A percentile compares a stretch with the other conserved stretches of the same genome.
phyloP scores from a whole-genome alignment of 1,284 basidiomycete genomes.

The Tilletia horrida region DNA sequence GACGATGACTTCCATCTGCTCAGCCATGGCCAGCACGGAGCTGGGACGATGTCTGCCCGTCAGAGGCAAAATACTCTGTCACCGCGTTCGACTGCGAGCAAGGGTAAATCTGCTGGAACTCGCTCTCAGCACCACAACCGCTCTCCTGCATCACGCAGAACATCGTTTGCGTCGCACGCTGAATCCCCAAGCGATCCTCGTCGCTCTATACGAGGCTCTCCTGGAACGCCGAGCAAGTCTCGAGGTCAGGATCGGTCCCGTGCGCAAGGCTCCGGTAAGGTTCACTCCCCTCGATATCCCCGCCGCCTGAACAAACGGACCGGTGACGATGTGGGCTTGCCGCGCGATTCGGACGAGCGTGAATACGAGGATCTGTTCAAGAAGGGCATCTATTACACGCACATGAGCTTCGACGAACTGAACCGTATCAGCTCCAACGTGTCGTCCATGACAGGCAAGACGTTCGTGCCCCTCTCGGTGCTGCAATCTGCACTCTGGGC shows the following conservation, averaged over 20 bases:
- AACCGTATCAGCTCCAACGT: conserved; percentile 34
- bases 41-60: neutral
- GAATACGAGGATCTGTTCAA: conserved; percentile 65
- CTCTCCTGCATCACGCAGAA: neutral
- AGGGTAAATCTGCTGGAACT: conserved; percentile 7
- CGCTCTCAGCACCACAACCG: neutral
- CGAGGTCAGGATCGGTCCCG: neutral
- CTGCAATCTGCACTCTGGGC: conserved; percentile 46
- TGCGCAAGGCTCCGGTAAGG: neutral
- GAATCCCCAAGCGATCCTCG: neutral
- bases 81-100: neutral
- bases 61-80: too few relatives aligned
- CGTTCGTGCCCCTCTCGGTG: conserved; percentile 35
- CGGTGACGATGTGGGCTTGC: neutral
- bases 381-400: conserved; percentile 77
- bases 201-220: neutral
- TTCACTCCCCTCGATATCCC: neutral
- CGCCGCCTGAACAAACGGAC: neutral
- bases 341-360: conserved; percentile 37
- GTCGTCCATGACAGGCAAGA: conserved; percentile 28
- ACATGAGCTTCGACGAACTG: conserved; percentile 64
- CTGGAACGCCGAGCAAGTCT: neutral
- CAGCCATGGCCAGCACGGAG: neutral
- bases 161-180: neutral
- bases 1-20: neutral